phyloP scores from a whole-genome alignment of 768 basidiomycete species.

The Lentinula raphanica region DNA sequence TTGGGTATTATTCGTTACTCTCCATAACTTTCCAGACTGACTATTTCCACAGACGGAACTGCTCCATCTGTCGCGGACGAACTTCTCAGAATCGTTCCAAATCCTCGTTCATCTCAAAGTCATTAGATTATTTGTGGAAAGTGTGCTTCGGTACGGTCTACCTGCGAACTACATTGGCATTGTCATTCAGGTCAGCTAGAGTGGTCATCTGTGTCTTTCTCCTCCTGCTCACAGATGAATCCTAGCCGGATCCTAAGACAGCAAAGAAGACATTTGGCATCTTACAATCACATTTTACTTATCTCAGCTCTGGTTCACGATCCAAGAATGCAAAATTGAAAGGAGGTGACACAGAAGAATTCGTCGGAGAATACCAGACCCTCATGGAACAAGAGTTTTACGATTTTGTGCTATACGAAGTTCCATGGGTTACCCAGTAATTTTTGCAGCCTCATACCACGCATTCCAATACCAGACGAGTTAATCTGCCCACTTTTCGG shows the following conservation, averaged over 20 bases:
- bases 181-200: constrained; percentile 57
- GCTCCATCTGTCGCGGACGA: constrained; percentile 82
- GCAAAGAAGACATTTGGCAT: constrained; percentile 72
- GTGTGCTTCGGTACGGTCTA: constrained; percentile 90
- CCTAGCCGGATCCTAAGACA: constrained; percentile 80
- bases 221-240: background rate
- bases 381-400: constrained; percentile 95
- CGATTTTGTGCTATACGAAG: constrained; percentile 91
- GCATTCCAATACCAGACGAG: too few species aligned
- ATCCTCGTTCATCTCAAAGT: constrained; percentile 91
- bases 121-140: constrained; percentile 87
- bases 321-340: constrained; percentile 48
- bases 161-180: constrained; percentile 88
- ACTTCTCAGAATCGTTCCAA: constrained; percentile 96
- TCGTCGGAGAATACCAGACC: constrained; percentile 86
- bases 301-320: constrained; percentile 70
- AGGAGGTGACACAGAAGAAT: constrained; percentile 52
- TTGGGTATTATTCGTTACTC: constrained; percentile 57
- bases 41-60: constrained; percentile 77
- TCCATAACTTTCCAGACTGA: background rate
- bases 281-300: constrained; percentile 74
- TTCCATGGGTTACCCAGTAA: constrained; percentile 80
- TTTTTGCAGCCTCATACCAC: background rate
- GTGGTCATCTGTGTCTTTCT: background rate
- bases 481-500: too few species aligned